phyloP scores from a whole-genome alignment of 768 basidiomycete genomes.

The Russula sp. region DNA sequence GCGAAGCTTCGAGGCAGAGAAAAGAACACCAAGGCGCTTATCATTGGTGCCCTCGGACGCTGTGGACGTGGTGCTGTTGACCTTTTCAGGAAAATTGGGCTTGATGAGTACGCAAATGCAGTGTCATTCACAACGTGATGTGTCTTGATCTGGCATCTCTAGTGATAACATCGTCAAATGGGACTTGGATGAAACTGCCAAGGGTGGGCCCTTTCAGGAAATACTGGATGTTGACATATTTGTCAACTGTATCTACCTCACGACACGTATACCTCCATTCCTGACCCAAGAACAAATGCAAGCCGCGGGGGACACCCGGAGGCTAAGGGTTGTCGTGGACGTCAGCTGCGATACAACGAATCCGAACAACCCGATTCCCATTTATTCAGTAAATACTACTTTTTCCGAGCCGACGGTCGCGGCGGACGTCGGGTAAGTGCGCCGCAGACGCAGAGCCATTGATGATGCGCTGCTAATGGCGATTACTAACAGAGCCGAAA shows the following conservation, averaged over 20 bases:
- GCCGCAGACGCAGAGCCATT: not conserved
- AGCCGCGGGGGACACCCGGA: slow-evolving; percentile 61
- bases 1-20: slow-evolving; percentile 57
- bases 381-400: slow-evolving; percentile 91
- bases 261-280: slow-evolving; percentile 80
- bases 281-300: slow-evolving; percentile 62
- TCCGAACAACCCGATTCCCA: slow-evolving; percentile 95
- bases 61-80: slow-evolving; percentile 95
- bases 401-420: slow-evolving; percentile 88
- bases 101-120: slow-evolving; percentile 67
- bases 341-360: slow-evolving; percentile 99
- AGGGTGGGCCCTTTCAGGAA: slow-evolving; percentile 93
- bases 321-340: slow-evolving; percentile 82
- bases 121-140: not conserved
- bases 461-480: slow-evolving; percentile 22
- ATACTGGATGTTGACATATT: slow-evolving; percentile 97
- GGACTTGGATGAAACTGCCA: slow-evolving; percentile 95
- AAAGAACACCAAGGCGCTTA: slow-evolving; percentile 75
- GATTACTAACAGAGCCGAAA: slow-evolving; percentile 41
- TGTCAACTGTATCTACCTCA: slow-evolving; percentile 98
- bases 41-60: slow-evolving; percentile 93
- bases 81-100: slow-evolving; percentile 91
- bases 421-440: slow-evolving; percentile 70
- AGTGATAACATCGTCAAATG: slow-evolving; percentile 95
- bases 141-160: slow-evolving; percentile 9